These are phyloP conservation scores for Codiaeum variegatum DNA, from an alignment of 441 rosid genomes.

Conservation along the genomic window DNA sequence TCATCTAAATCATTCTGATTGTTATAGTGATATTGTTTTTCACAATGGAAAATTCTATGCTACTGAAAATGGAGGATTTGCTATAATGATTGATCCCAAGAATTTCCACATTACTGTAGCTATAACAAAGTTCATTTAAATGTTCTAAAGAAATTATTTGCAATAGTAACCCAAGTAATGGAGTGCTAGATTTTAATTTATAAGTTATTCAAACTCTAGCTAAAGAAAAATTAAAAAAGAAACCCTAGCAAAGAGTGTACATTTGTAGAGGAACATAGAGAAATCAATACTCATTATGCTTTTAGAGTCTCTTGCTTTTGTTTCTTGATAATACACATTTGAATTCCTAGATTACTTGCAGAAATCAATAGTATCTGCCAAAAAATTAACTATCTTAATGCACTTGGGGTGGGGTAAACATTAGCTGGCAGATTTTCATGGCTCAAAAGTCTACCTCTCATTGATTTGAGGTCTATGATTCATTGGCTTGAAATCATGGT, in stretches of 20 bases:
- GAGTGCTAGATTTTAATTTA: too few species aligned
- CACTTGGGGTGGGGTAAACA: background rate
- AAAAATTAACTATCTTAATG: background rate
- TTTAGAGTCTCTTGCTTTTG: background rate
- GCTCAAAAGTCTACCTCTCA: constrained; percentile 10
- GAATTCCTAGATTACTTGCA: background rate
- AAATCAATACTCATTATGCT: background rate
- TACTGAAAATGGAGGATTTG: too few species aligned
- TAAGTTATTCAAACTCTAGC: background rate
- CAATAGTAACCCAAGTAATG: too few species aligned
- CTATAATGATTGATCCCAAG: too few species aligned
- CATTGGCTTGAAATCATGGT: background rate
- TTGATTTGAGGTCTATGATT: background rate
- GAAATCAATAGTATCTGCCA: background rate
- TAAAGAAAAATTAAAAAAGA: too few species aligned
- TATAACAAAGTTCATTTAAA: too few species aligned
- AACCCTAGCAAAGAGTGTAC: background rate
- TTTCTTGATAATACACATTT: background rate
- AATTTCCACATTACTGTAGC: too few species aligned
- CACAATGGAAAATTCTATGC: too few species aligned
- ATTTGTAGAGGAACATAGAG: background rate
- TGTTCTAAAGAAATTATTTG: too few species aligned
- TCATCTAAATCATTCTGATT: too few species aligned
- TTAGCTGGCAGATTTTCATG: background rate
- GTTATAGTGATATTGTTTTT: too few species aligned